These are phyloP conservation scores for Ciborinia camelliae DNA, from an alignment of 2,329 filamentous ascomycete genomes.

Conservation along the genomic window DNA sequence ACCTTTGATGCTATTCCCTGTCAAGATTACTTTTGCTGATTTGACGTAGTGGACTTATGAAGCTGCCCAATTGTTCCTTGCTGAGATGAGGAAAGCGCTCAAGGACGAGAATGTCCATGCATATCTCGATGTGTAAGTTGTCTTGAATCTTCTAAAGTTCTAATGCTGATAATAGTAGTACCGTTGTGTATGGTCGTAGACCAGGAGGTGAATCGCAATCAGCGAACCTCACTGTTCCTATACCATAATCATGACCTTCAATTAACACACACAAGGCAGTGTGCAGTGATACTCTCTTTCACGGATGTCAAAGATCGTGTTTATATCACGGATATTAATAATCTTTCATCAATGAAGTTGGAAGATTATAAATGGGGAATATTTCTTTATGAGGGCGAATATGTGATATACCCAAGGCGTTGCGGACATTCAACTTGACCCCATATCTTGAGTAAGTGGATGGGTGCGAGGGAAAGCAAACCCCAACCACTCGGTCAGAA, in stretches of 20 bases:
- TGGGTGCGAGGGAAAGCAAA: background rate
- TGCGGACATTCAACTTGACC: background rate
- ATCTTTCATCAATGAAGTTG: too few relatives aligned
- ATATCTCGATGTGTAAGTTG: background rate
- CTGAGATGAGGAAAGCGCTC: background rate
- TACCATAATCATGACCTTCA: background rate
- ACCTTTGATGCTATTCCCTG: background rate
- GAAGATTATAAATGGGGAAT: background rate
- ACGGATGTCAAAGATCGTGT: too few relatives aligned
- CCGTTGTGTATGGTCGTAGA: slow-evolving; percentile 24
- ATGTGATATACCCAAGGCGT: background rate
- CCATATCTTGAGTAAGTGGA: background rate
- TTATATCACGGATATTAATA: background rate
- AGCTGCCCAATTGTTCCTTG: background rate
- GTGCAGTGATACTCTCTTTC: too few relatives aligned
- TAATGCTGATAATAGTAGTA: slow-evolving; percentile 18
- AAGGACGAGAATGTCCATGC: background rate
- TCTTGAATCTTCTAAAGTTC: background rate
- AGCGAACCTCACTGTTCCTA: background rate
- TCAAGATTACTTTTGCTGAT: background rate
- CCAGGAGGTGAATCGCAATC: slow-evolving; percentile 25
- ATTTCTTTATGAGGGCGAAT: background rate
- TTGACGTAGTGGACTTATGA: background rate
- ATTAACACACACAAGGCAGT: background rate
- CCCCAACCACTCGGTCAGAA: background rate